Conservation (phyloP, 441 rosid species). For the Corymbia calophylla region DNA sequence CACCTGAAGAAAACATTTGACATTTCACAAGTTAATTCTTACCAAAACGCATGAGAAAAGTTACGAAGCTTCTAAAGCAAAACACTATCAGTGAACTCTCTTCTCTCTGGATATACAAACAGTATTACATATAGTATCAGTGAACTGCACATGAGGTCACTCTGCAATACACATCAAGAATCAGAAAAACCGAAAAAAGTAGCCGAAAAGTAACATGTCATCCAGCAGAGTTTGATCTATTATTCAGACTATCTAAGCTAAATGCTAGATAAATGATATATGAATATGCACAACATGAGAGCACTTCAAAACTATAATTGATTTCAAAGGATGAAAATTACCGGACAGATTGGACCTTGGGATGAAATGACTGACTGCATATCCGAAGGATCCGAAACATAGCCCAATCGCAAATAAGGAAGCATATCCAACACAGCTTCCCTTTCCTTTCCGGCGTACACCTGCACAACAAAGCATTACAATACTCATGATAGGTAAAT, state of each 20-base stretch:
- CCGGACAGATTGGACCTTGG: conserved; percentile 90
- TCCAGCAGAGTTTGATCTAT: not conserved
- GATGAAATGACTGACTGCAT: conserved; percentile 93
- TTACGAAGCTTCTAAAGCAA: not conserved
- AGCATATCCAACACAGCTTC: conserved; percentile 84
- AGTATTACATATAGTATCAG: not conserved
- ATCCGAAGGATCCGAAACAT: conserved; percentile 86
- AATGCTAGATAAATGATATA: not conserved
- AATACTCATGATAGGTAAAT: conserved; percentile 3
- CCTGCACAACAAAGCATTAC: conserved; percentile 32
- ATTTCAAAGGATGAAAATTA: conserved; percentile 25
- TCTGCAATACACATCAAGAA: not conserved
- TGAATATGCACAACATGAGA: not conserved
- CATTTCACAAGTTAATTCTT: not conserved
- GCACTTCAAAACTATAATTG: not conserved
- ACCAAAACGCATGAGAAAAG: not conserved
- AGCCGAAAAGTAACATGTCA: not conserved
- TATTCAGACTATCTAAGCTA: not conserved
- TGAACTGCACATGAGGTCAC: not conserved
- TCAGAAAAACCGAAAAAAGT: not conserved
- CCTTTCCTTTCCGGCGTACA: conserved; percentile 77
- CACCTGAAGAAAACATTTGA: conserved; percentile 30
- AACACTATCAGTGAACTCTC: not conserved
- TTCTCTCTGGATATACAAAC: not conserved
- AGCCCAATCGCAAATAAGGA: conserved; percentile 87